phyloP scores from a whole-genome alignment of 129 eudicot species.

The Tanacetum coccineum region DNA sequence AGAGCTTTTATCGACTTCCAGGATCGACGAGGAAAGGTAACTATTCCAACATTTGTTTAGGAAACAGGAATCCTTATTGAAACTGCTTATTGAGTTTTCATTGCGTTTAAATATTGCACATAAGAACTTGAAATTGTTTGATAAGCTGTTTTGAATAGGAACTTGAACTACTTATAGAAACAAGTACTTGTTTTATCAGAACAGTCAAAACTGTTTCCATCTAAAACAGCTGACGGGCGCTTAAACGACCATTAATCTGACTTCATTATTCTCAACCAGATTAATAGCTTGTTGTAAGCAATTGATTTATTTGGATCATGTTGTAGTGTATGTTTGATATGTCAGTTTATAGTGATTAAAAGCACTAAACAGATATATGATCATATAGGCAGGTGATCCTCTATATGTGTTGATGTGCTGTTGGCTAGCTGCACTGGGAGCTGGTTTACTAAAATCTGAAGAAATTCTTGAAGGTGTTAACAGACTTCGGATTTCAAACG shows the following conservation, averaged over 20 bases:
- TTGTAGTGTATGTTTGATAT: not conserved
- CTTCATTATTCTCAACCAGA: no score
- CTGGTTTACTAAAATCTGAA: slow-evolving; percentile 93
- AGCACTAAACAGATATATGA: not conserved
- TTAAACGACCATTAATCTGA: no score
- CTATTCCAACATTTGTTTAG: not conserved
- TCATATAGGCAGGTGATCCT: slow-evolving; percentile 80
- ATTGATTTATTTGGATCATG: not conserved
- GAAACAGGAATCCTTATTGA: no score
- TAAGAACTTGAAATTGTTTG: no score
- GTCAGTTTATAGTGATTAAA: no score
- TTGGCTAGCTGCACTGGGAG: slow-evolving; percentile 97
- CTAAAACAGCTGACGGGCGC: no score
- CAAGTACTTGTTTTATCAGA: not conserved
- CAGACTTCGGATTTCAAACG: slow-evolving; percentile 72
- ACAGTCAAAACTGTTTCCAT: no score
- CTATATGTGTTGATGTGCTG: slow-evolving; percentile 82
- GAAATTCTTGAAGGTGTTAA: slow-evolving; percentile 92
- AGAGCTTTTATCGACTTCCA: slow-evolving; percentile 74
- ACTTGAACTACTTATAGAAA: no score
- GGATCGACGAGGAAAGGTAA: slow-evolving; percentile 83
- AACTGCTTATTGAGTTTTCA: no score
- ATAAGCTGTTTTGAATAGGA: no score
- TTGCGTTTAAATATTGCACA: no score
- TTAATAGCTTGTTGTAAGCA: not conserved